These are phyloP conservation scores for Trebouxia sp. DNA, from an alignment of 139 green algal species.

Conservation along the genomic window DNA sequence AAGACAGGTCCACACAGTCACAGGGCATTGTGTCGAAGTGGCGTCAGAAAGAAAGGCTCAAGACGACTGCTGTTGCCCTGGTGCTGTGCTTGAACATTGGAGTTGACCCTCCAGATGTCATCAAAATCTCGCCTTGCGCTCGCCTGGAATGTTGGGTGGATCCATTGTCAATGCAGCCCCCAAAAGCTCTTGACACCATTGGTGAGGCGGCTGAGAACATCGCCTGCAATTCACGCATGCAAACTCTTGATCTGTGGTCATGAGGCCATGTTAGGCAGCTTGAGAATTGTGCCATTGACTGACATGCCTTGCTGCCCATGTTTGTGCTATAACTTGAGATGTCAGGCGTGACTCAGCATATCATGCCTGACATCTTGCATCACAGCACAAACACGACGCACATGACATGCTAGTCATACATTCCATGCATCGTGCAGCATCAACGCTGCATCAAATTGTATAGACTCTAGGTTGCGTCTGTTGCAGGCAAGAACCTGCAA, in stretches of 20 bases:
- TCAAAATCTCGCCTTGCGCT: constrained; percentile 97
- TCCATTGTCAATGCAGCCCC: constrained; percentile 88
- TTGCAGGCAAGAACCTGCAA: constrained; percentile 94
- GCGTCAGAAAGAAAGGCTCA: constrained; percentile 91
- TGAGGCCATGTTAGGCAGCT: too few species aligned
- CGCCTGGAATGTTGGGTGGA: constrained; percentile 95
- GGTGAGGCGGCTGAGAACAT: constrained; percentile 50
- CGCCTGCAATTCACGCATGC: background rate
- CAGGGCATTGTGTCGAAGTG: constrained; percentile 55
- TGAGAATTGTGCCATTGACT: too few species aligned
- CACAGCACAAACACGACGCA: too few species aligned
- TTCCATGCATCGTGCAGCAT: too few species aligned
- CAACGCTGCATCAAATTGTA: too few species aligned
- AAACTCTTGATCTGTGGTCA: too few species aligned
- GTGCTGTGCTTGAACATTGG: constrained; percentile 99
- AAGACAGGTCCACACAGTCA: constrained; percentile 5
- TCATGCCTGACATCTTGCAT: too few species aligned
- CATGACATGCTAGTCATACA: too few species aligned
- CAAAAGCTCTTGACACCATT: constrained; percentile 95
- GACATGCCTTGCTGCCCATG: background rate
- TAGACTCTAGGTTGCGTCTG: background rate
- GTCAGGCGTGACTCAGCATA: too few species aligned
- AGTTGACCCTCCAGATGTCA: constrained; percentile 96
- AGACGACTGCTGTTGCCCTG: constrained; percentile 90
- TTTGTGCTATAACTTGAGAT: background rate